These are phyloP conservation scores for Leccinum aurantiacum DNA, from an alignment of 768 basidiomycete genomes.

Conservation along the genomic window DNA sequence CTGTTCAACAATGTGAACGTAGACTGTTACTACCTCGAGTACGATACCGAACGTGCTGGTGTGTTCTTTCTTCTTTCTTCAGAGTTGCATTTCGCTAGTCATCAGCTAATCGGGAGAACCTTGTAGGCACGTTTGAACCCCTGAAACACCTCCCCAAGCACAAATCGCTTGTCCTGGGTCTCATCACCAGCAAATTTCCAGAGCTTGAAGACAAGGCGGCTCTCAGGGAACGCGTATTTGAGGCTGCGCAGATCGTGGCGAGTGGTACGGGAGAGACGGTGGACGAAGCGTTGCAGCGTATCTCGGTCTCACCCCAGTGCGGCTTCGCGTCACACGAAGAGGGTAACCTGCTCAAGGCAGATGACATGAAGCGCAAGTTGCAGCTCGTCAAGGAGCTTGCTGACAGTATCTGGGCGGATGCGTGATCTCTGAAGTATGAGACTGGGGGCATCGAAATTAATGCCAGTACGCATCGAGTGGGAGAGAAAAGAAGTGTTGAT, in stretches of 20 bases:
- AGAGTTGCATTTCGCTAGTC: not conserved
- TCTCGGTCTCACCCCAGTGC: slow-evolving; percentile 51
- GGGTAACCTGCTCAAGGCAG: slow-evolving; percentile 39
- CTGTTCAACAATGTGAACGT: slow-evolving; percentile 46
- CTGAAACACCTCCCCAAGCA: slow-evolving; percentile 32
- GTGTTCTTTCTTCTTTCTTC: not conserved
- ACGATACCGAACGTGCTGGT: slow-evolving; percentile 48
- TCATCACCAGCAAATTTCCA: slow-evolving; percentile 45
- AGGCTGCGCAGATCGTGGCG: slow-evolving; percentile 45
- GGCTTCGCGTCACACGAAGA: slow-evolving; percentile 50
- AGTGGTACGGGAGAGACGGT: slow-evolving; percentile 37
- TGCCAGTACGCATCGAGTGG: too few species aligned
- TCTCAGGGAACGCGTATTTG: slow-evolving; percentile 40
- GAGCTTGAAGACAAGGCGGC: slow-evolving; percentile 42
- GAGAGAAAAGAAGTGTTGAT: too few species aligned
- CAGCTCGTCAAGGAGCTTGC: slow-evolving; percentile 37
- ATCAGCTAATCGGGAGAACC: not conserved
- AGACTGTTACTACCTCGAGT: slow-evolving; percentile 48
- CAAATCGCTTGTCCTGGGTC: slow-evolving; percentile 43
- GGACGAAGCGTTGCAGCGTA: slow-evolving; percentile 39
- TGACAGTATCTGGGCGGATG: slow-evolving; percentile 36
- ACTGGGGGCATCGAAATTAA: not conserved
- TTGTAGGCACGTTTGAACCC: slow-evolving; percentile 33
- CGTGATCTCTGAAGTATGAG: not conserved
- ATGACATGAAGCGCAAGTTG: slow-evolving; percentile 35